Evolutionary conservation across 805 yeast species (phyloP).

Genomic region (Maudiozyma bulderi): DNA sequence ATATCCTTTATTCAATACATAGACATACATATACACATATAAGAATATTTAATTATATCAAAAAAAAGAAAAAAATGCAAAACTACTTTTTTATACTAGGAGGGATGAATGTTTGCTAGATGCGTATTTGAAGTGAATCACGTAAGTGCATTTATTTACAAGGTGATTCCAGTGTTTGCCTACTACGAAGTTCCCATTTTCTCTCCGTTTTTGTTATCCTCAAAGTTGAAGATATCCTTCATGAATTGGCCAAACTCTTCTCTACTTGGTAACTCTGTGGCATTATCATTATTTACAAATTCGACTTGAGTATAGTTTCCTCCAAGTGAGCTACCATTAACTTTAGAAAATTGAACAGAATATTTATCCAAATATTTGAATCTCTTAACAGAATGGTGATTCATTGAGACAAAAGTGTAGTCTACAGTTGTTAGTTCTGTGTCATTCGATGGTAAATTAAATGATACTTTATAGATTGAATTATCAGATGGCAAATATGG

Average conservation of each 20-base stretch:
- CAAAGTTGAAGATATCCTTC: constrained; percentile 6
- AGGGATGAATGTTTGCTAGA: too few species aligned
- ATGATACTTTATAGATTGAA: not conserved
- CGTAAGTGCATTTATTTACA: not conserved
- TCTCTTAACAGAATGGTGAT: constrained; percentile 19
- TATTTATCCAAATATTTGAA: constrained; percentile 23
- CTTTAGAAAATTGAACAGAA: constrained; percentile 24
- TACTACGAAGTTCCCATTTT: too few species aligned
- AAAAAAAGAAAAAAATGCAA: too few species aligned
- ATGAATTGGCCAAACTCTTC: constrained; percentile 6
- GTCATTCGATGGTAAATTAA: not conserved
- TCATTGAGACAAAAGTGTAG: constrained; percentile 17
- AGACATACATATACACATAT: not conserved
- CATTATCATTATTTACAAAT: constrained; percentile 7
- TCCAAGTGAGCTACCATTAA: constrained; percentile 21
- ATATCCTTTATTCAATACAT: not conserved
- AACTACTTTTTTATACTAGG: too few species aligned
- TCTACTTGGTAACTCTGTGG: not conserved
- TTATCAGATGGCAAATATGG: not conserved
- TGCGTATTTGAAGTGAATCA: too few species aligned
- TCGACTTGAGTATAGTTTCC: constrained; percentile 23
- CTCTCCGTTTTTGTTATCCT: not conserved
- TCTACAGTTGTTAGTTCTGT: constrained; percentile 2
- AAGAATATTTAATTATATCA: not conserved
- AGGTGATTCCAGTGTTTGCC: not conserved